A percentile compares a stretch with the other conserved stretches of the same genome.
Evolutionary conservation across 192 early-diverging fungal species (phyloP).

Genomic region (Helicostylum pulchrum): DNA sequence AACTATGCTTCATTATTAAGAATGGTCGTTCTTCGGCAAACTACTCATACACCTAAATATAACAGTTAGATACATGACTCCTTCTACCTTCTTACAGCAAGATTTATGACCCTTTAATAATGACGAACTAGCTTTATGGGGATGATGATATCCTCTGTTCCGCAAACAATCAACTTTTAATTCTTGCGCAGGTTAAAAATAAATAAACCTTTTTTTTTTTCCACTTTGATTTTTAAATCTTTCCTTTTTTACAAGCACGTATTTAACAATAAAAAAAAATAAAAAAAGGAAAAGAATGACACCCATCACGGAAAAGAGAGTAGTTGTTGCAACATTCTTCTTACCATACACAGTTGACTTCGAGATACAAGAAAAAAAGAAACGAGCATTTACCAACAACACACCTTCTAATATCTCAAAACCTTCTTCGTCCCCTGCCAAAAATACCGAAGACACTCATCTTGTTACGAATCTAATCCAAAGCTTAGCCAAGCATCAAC

Average conservation of each 20-base stretch:
- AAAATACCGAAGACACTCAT: background rate
- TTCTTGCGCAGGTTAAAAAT: background rate
- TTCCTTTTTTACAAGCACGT: background rate
- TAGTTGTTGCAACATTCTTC: slow-evolving; percentile 72
- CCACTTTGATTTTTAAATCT: slow-evolving; percentile 3
- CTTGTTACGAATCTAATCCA: slow-evolving; percentile 38
- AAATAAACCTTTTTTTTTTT: slow-evolving; percentile 11
- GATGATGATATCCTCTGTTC: too few species aligned
- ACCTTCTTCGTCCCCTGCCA: slow-evolving; percentile 12
- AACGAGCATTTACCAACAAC: background rate
- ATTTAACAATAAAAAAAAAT: too few species aligned
- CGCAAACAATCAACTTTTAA: too few species aligned
- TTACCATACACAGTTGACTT: slow-evolving; percentile 73
- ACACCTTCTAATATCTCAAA: slow-evolving; percentile 12
- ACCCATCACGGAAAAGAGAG: slow-evolving; percentile 39
- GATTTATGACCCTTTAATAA: too few species aligned
- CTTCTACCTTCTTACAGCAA: too few species aligned
- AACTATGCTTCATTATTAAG: too few species aligned
- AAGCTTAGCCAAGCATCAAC: slow-evolving; percentile 27
- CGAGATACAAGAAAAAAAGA: slow-evolving; percentile 43
- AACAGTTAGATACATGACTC: too few species aligned
- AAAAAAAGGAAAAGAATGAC: background rate
- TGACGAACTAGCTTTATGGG: too few species aligned
- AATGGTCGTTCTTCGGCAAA: too few species aligned
- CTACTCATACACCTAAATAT: too few species aligned